Evolutionary conservation across 106 monocot genomes (phyloP).

Genomic region (Platanthera zijinensis): DNA sequence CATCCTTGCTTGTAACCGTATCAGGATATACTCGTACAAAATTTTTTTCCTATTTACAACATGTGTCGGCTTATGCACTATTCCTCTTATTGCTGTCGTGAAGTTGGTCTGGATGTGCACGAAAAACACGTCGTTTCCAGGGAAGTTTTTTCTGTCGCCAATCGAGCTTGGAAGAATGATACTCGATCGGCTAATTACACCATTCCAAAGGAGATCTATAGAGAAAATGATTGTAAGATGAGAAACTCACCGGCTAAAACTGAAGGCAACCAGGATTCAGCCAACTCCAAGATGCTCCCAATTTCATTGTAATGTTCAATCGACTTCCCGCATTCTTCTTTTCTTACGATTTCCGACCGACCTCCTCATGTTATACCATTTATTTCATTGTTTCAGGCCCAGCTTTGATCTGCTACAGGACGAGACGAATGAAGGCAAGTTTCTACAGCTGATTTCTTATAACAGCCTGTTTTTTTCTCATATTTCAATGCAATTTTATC

Average conservation of each 20-base stretch:
- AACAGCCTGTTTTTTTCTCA: neutral
- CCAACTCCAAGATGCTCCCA: slow-evolving; percentile 7
- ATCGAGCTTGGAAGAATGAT: slow-evolving; percentile 8
- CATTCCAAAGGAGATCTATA: slow-evolving; percentile 52
- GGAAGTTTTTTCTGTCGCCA: slow-evolving; percentile 20
- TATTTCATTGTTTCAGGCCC: slow-evolving; percentile 30
- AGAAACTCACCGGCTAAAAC: slow-evolving; percentile 11
- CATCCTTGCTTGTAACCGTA: too few relatives aligned
- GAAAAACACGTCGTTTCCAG: slow-evolving; percentile 50
- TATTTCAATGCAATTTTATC: too few relatives aligned
- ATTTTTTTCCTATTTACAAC: neutral
- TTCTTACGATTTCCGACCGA: neutral
- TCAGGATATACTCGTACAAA: neutral
- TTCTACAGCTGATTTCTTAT: neutral
- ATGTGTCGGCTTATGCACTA: slow-evolving; percentile 2
- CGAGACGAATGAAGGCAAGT: slow-evolving; percentile 41
- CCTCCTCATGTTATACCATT: neutral
- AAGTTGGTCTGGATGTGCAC: slow-evolving; percentile 89
- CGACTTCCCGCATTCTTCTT: neutral
- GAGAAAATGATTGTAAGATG: slow-evolving; percentile 36
- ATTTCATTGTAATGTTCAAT: slow-evolving; percentile 36
- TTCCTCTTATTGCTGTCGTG: slow-evolving; percentile 12
- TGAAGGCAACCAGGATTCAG: slow-evolving; percentile 11
- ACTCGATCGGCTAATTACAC: slow-evolving; percentile 8
- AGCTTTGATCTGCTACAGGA: slow-evolving; percentile 68